These are phyloP conservation scores for Talaromyces sp. DNA, from an alignment of 2,329 filamentous ascomycete species.

Conservation along the genomic window DNA sequence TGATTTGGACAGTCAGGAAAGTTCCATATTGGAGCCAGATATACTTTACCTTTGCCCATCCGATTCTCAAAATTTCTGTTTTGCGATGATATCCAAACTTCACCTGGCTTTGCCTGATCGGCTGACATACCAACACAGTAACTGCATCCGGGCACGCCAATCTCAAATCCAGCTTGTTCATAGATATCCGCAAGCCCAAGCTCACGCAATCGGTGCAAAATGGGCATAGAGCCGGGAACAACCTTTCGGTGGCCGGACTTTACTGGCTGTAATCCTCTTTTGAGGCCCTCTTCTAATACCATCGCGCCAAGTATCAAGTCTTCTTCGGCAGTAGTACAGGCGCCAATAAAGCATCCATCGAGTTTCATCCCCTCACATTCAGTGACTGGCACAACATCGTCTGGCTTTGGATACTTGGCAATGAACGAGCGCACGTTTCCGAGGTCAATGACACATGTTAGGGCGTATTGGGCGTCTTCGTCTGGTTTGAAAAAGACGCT, in stretches of 20 bases:
- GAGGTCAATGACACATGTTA: constrained; percentile 33
- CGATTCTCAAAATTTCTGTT: constrained; percentile 45
- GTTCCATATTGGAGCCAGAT: neutral
- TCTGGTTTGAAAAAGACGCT: constrained; percentile 38
- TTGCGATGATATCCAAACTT: constrained; percentile 42
- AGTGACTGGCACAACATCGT: constrained; percentile 38
- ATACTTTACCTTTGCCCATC: constrained; percentile 34
- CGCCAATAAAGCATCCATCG: constrained; percentile 44
- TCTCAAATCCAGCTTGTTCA: constrained; percentile 36
- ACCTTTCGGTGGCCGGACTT: constrained; percentile 34
- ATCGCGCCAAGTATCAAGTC: constrained; percentile 40
- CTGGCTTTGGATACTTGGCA: constrained; percentile 38
- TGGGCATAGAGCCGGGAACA: constrained; percentile 37
- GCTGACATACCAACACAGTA: constrained; percentile 42
- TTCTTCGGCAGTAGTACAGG: constrained; percentile 43
- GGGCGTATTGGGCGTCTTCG: constrained; percentile 33
- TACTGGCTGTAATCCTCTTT: constrained; percentile 24
- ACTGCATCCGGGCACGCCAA: constrained; percentile 40
- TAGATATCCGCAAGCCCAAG: constrained; percentile 34
- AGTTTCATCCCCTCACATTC: constrained; percentile 26
- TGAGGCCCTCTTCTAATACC: constrained; percentile 35
- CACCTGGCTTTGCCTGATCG: constrained; percentile 35
- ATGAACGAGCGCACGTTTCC: constrained; percentile 32
- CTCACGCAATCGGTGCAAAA: constrained; percentile 29
- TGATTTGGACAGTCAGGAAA: constrained; percentile 12